These are phyloP conservation scores for Dendrostoma leiphaemia DNA, from an alignment of 2,329 filamentous ascomycete genomes.

Conservation along the genomic window DNA sequence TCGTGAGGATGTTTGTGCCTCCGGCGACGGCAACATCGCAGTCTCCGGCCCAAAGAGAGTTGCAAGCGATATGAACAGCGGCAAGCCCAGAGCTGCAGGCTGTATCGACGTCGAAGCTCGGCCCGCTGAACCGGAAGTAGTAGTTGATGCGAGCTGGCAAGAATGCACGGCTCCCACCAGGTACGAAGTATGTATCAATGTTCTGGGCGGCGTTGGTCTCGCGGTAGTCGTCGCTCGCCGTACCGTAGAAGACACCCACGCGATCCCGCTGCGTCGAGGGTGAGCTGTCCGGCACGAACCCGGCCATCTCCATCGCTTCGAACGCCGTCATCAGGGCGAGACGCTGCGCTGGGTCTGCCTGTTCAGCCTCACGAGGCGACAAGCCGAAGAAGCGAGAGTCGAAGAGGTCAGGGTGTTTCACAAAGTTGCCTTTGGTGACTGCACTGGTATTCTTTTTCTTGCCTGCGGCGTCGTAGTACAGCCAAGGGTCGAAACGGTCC, in stretches of 20 bases:
- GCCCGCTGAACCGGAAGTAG: constrained; percentile 33
- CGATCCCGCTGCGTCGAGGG: constrained; percentile 33
- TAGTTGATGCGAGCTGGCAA: constrained; percentile 36
- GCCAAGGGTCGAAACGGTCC: constrained; percentile 4
- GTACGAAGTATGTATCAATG: constrained; percentile 20
- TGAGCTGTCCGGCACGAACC: constrained; percentile 28
- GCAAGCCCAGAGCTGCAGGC: constrained; percentile 36
- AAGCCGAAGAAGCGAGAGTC: constrained; percentile 19
- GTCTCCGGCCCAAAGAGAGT: constrained; percentile 59
- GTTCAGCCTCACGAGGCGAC: constrained; percentile 13
- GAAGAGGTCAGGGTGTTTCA: constrained; percentile 7
- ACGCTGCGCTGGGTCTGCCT: constrained; percentile 15
- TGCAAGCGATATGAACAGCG: constrained; percentile 38
- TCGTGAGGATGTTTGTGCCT: constrained; percentile 62
- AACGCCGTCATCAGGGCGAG: constrained; percentile 11
- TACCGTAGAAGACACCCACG: constrained; percentile 64
- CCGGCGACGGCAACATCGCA: constrained; percentile 63
- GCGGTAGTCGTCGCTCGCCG: constrained; percentile 52
- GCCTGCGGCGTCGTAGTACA: constrained; percentile 22
- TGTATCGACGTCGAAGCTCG: constrained; percentile 35
- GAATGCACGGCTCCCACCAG: constrained; percentile 27
- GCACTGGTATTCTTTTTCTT: constrained; percentile 53
- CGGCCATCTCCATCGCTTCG: constrained; percentile 40
- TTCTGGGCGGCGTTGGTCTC: constrained; percentile 56
- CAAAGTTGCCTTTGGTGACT: constrained; percentile 44